Evolutionary conservation across 2,329 filamentous ascomycete genomes (phyloP), one percentile per base, ranked within the genome.

Genomic region (Pseudogymnoascus sp.): DNA sequence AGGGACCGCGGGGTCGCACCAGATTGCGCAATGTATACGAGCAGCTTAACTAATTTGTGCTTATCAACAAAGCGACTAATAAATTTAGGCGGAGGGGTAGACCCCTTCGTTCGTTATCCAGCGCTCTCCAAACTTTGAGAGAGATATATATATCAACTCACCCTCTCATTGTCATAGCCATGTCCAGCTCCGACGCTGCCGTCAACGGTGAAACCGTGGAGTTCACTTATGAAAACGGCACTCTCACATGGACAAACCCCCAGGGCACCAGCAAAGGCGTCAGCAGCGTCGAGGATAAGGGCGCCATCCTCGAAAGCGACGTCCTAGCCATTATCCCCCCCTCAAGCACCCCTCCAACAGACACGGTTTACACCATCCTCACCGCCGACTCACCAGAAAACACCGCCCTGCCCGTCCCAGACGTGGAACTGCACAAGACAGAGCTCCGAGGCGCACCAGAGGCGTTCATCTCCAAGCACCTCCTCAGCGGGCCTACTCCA

Each of bases 261-360:
- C 11, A 5, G 12, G 53, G 16, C 53, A 35, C 53, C 4, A 24
- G 8, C 7, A 31, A 10, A 65, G 61, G 22, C 71, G 69, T n/a
- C 65, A 74, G 11, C 72, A 31, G n/a, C 26, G 16, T 0, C 10
- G 41, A 46, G 22, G 11, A 46, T 7, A 46, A 46, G 41, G 0
- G 11, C 12, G 26, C 5, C 22, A 46, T 46, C 41, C 41, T 46
- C 41, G 41, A 26, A 14, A 46, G 22, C 41, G 41, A 46, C 12
- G 22, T 46, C 22, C 8, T 46, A 1, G 41, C 41, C 41, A 46
- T 46, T 12, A 2, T 46, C 22, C 12, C 41, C 22, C 26, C 6
- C 22, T 26, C 41, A n/a, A n/a, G 0, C 3, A 8, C 41, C 22
- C 11, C 41, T n/a, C 41, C 41, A 26, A 0, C 12, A 14, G 3